Conservation (phyloP, 345 rosid species). For the Eutrema heterophyllum region DNA sequence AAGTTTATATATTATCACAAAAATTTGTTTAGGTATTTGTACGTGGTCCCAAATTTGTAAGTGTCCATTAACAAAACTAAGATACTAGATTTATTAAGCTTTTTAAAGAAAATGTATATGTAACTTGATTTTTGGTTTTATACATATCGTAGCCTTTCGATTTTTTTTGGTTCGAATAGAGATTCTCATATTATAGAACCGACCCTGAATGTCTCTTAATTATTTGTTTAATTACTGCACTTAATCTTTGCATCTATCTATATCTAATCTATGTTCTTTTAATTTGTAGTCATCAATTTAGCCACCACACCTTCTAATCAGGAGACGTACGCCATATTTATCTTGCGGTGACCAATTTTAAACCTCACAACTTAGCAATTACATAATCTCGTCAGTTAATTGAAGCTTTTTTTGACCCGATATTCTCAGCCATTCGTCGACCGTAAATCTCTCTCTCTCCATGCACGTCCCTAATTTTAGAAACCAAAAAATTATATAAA, state of each 20-base stretch:
- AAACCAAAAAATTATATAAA: slow-evolving; percentile 17
- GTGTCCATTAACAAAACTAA: background rate
- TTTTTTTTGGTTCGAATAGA: background rate
- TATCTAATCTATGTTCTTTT: background rate
- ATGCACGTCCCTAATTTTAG: slow-evolving; percentile 27
- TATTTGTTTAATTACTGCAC: background rate
- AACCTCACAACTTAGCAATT: slow-evolving; percentile 17
- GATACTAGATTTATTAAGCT: background rate
- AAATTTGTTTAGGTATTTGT: background rate
- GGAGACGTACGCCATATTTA: slow-evolving; percentile 5
- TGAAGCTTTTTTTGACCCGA: slow-evolving; percentile 6
- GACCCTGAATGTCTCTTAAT: background rate
- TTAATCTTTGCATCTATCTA: no score
- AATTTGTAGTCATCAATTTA: background rate
- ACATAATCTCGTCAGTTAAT: background rate
- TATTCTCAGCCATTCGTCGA: slow-evolving; percentile 15
- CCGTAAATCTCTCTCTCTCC: slow-evolving; percentile 14
- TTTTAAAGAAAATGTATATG: background rate
- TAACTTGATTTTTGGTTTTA: background rate
- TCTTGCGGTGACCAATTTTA: slow-evolving; percentile 15
- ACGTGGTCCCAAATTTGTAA: background rate
- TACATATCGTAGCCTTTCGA: background rate
- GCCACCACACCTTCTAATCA: slow-evolving; percentile 10
- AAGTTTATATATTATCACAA: background rate
- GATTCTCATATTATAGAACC: background rate